These are phyloP conservation scores for Leptodontidium sp. DNA, from an alignment of 2,329 filamentous ascomycete species.

Conservation along the genomic window DNA sequence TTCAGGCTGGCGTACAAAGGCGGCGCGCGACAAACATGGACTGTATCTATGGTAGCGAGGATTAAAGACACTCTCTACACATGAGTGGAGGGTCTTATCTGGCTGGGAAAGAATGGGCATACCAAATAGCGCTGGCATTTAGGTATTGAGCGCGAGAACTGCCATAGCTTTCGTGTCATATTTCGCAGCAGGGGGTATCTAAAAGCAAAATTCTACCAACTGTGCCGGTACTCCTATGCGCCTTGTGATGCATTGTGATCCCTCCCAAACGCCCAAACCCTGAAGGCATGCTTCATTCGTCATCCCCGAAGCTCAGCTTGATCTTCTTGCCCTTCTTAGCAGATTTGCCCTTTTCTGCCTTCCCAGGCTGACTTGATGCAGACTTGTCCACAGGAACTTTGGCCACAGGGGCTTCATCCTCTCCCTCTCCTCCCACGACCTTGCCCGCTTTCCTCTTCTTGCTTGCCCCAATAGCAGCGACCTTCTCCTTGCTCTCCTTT, in stretches of 20 bases:
- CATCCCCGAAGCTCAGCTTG: slow-evolving; percentile 72
- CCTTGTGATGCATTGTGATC: slow-evolving; percentile 13
- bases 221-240: slow-evolving; percentile 15
- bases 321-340: slow-evolving; percentile 62
- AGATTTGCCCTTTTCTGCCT: slow-evolving; percentile 39
- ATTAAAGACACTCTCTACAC: slow-evolving; percentile 2
- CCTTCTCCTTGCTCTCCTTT: slow-evolving; percentile 44
- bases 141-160: slow-evolving; percentile 1
- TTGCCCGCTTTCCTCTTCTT: slow-evolving; percentile 65
- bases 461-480: slow-evolving; percentile 53
- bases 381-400: slow-evolving; percentile 13
- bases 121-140: slow-evolving; percentile 10
- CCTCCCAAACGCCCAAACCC: neutral
- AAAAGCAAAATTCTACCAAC: slow-evolving; percentile 24
- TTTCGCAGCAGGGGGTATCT: slow-evolving; percentile 25
- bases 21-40: slow-evolving; percentile 17
- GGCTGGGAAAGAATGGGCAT: slow-evolving; percentile 7
- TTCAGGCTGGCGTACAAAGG: slow-evolving; percentile 19
- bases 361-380: slow-evolving; percentile 27
- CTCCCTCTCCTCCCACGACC: slow-evolving; percentile 53
- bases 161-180: slow-evolving; percentile 11
- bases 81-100: neutral
- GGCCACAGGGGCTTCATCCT: slow-evolving; percentile 22
- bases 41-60: slow-evolving; percentile 19
- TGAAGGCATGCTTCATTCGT: slow-evolving; percentile 51